Base-by-base conservation (phyloP, 495 filamentous ascomycete species). In the Tuber aestivum region DNA sequence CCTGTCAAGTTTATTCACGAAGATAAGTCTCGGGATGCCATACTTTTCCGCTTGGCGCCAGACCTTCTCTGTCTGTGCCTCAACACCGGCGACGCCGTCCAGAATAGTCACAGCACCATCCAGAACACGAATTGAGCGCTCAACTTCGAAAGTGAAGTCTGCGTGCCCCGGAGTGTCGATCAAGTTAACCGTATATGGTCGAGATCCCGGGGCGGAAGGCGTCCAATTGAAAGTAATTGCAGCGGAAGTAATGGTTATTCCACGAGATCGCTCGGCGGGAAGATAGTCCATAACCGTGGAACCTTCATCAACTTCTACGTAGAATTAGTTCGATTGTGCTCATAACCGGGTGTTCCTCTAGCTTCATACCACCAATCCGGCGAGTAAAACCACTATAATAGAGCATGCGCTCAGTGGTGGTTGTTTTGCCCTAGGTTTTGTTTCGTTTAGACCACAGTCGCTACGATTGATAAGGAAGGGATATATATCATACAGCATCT, bases 341-440 rank as follows among this genome's bases (percentile, higher is more conserved):
- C 14, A 6, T 14, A 35, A 27, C 32, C 27, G 56, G 27, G 20
- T 65, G 56, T 65, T 35, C 56, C 56, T 65, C 27, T 18, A 12
- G 27, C 71, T 20, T 82, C 85, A 72, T 87, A 93, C 92, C 90
- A 84, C 95, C 95, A 81, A 97, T 89, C 81, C 93, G 86, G 70
- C 93, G 87, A 9, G 94, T 95, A 77, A 92, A 90, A 9, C 96
- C 95, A 79, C 94, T 96, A 83, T 98, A 97, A 80, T 95, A 98
- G 82, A 99, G 92, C 95, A 98, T 98, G 72, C 97, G 94, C 89
- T 99, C 96, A 7, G 96, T 98, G 0, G 96, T 99, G 0, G 96
- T 99, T 12, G 96, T 99, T 87, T 99, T 99, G 70, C 96, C 95
- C 92, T 94, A 79, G 6, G 18, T 42, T 79, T 37, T n/a, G 44